These are phyloP conservation scores for Diaporthe australafricana DNA, from an alignment of 2,329 filamentous ascomycete species.

Conservation along the genomic window DNA sequence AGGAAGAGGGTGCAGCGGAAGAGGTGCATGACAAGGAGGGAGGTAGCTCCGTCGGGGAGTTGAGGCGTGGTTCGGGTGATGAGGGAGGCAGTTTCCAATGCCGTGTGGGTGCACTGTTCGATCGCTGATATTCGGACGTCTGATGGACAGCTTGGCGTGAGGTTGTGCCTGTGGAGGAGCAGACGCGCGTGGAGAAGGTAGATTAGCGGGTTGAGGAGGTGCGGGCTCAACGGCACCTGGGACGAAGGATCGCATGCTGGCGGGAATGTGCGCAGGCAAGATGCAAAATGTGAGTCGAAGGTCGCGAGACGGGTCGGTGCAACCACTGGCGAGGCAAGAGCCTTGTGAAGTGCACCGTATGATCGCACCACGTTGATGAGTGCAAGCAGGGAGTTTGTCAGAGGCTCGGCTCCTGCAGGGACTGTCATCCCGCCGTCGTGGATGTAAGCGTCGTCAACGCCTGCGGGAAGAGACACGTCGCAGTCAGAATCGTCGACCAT, in stretches of 20 bases:
- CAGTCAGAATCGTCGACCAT: constrained; percentile 90
- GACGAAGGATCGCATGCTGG: constrained; percentile 77
- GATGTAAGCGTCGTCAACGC: constrained; percentile 84
- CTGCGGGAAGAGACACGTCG: constrained; percentile 82
- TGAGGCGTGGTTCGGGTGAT: constrained; percentile 74
- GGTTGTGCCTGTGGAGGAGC: constrained; percentile 88
- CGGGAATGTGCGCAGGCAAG: constrained; percentile 81
- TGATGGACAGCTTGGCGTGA: constrained; percentile 76
- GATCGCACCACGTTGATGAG: constrained; percentile 86
- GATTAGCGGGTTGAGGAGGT: constrained; percentile 79
- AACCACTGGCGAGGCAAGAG: constrained; percentile 75
- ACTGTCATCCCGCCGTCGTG: constrained; percentile 67
- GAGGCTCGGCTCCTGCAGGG: constrained; percentile 62
- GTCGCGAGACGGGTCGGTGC: constrained; percentile 75
- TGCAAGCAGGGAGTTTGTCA: constrained; percentile 79
- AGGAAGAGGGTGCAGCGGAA: constrained; percentile 89
- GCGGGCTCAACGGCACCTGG: constrained; percentile 76
- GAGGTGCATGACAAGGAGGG: constrained; percentile 83
- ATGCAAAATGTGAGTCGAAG: constrained; percentile 84
- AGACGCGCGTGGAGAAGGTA: constrained; percentile 87
- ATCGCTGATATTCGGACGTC: constrained; percentile 78
- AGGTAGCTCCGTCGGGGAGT: constrained; percentile 75
- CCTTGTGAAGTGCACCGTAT: constrained; percentile 78
- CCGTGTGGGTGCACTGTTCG: constrained; percentile 79
- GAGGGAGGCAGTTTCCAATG: constrained; percentile 82